A percentile compares a stretch with the other conserved stretches of the same genome.
Evolutionary conservation across 2,329 filamentous ascomycete genomes (phyloP).

Genomic region (Claviceps lovelessii): DNA sequence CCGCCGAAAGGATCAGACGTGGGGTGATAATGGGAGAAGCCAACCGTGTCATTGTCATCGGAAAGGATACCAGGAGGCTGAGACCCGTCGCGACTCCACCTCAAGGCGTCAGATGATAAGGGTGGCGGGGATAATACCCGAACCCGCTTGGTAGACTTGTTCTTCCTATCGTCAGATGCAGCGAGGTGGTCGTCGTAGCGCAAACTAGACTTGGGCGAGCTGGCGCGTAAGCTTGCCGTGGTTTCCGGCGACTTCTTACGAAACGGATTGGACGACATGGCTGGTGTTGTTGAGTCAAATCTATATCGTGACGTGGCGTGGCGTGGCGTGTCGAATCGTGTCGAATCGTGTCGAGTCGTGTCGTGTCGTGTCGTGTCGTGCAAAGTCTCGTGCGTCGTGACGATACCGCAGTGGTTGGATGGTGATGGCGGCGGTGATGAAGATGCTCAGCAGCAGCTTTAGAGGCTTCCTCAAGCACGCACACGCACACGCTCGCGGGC

Average conservation of each 20-base stretch:
- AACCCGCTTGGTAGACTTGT: slow-evolving; percentile 51
- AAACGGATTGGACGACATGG: slow-evolving; percentile 14
- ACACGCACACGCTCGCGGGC: background rate
- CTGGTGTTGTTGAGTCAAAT: background rate
- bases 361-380: background rate
- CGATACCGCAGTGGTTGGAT: no score
- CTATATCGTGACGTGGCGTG: background rate
- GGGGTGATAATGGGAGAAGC: slow-evolving; percentile 7
- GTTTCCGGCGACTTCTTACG: slow-evolving; percentile 9
- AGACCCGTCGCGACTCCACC: slow-evolving; percentile 18
- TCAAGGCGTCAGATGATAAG: slow-evolving; percentile 38
- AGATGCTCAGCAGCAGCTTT: background rate
- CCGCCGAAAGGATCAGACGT: slow-evolving; percentile 19
- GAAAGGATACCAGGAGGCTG: slow-evolving; percentile 15
- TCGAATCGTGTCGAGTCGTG: background rate
- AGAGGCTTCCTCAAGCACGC: background rate
- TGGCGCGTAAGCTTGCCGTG: slow-evolving; percentile 8
- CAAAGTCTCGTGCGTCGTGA: no score
- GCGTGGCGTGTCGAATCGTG: background rate
- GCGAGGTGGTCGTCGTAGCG: slow-evolving; percentile 5
- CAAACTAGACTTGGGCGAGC: slow-evolving; percentile 9
- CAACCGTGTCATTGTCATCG: slow-evolving; percentile 10
- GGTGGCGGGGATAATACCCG: slow-evolving; percentile 51
- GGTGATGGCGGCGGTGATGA: background rate
- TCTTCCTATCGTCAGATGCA: slow-evolving; percentile 13